These are phyloP conservation scores for Perkinsela sp. DNA, from an alignment of 208 protist species.

Conservation along the genomic window DNA sequence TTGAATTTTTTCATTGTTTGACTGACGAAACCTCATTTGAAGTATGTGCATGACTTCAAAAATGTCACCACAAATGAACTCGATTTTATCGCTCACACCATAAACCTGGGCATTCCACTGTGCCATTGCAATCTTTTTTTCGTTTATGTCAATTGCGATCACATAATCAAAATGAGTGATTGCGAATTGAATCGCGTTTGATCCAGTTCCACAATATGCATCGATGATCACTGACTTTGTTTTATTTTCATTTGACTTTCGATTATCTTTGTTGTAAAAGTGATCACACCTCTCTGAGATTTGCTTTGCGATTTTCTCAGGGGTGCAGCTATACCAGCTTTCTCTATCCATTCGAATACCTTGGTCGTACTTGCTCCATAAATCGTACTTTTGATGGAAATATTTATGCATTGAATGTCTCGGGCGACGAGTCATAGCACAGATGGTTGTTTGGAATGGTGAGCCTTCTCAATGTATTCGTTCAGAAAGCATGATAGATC, in stretches of 20 bases:
- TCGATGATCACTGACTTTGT: slow-evolving; percentile 7
- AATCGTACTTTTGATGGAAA: slow-evolving; percentile 5
- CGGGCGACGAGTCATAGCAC: too few relatives aligned
- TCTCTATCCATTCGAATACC: slow-evolving; percentile 7
- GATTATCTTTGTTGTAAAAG: not conserved
- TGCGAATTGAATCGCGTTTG: slow-evolving; percentile 10
- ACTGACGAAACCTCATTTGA: not conserved
- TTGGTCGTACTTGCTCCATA: slow-evolving; percentile 8
- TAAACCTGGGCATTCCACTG: slow-evolving; percentile 6
- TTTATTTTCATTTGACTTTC: too few relatives aligned
- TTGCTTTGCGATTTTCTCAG: slow-evolving; percentile 7
- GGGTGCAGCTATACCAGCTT: slow-evolving; percentile 8
- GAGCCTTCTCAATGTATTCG: too few relatives aligned
- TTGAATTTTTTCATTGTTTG: not conserved
- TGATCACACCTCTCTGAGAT: slow-evolving; percentile 4
- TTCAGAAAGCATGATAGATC: too few relatives aligned
- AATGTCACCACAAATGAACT: slow-evolving; percentile 6
- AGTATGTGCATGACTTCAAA: slow-evolving; percentile 3
- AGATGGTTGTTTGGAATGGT: too few relatives aligned
- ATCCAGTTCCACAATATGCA: slow-evolving; percentile 6
- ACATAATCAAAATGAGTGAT: slow-evolving; percentile 5
- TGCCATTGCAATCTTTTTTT: slow-evolving; percentile 5
- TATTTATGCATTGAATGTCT: too few relatives aligned
- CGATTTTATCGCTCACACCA: slow-evolving; percentile 6
- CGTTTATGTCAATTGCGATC: slow-evolving; percentile 7